Conservation (phyloP, 2,329 filamentous ascomycete genomes). For the Thermothelomyces thermophilus region DNA sequence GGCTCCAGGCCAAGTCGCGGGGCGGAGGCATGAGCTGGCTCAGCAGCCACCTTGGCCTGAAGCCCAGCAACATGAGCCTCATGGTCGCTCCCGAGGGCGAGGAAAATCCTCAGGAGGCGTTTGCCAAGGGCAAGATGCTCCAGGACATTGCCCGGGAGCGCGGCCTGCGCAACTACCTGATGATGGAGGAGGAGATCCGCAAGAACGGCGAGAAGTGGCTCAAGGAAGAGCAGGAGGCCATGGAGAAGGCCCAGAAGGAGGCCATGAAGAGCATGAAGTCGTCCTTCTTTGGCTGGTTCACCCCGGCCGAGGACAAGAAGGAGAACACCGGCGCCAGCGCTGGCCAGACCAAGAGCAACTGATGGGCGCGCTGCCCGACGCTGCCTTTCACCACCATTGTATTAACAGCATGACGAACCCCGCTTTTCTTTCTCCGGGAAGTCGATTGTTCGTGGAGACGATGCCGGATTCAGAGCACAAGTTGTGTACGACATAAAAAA, state of each 20-base stretch:
- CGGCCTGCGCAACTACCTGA: constrained; percentile 82
- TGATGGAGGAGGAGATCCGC: constrained; percentile 82
- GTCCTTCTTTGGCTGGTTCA: constrained; percentile 57
- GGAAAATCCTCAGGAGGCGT: constrained; percentile 64
- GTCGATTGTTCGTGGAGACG: background rate
- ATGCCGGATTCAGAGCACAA: background rate
- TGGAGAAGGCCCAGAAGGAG: constrained; percentile 85
- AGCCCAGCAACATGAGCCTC: constrained; percentile 58
- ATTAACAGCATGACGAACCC: constrained; percentile 1
- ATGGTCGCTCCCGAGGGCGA: constrained; percentile 59
- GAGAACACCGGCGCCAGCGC: constrained; percentile 1
- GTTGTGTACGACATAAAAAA: background rate
- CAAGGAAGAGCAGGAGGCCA: constrained; percentile 81
- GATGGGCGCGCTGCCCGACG: background rate
- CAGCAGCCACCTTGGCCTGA: constrained; percentile 69
- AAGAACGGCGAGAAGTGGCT: constrained; percentile 95
- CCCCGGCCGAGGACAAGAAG: constrained; percentile 18
- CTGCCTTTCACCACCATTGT: constrained; percentile 3
- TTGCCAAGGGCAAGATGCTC: constrained; percentile 92
- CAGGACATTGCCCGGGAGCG: constrained; percentile 90
- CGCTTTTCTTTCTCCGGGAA: constrained; percentile 1
- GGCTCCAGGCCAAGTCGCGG: constrained; percentile 59
- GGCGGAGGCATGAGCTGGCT: constrained; percentile 60
- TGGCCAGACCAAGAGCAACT: constrained; percentile 12
- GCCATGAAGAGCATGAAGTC: constrained; percentile 89